Conservation (phyloP, 306 rosid genomes). For the Begonia loranthoides region DNA sequence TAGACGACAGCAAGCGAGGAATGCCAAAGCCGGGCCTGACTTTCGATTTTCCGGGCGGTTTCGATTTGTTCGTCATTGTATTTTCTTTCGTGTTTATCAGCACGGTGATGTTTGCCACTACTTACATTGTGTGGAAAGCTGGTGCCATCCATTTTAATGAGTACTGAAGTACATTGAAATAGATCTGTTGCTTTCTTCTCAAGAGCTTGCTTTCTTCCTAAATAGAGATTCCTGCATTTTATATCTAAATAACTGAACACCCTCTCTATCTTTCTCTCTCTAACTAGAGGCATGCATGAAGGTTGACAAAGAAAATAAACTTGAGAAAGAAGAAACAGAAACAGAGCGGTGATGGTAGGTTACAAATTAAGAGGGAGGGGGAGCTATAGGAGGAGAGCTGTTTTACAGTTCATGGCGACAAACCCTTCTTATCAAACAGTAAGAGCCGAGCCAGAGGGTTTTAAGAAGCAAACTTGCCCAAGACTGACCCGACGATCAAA, state of each 20-base stretch:
- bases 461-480: background rate
- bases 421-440: slow-evolving; percentile 13
- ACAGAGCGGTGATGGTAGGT: background rate
- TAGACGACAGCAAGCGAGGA: slow-evolving; percentile 83
- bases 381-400: slow-evolving; percentile 25
- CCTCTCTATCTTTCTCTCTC: no score
- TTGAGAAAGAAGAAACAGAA: no score
- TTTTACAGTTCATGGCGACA: slow-evolving; percentile 54
- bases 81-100: slow-evolving; percentile 78
- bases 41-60: slow-evolving; percentile 69
- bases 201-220: background rate
- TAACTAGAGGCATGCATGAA: no score
- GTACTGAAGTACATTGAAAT: slow-evolving; percentile 26
- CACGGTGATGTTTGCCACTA: slow-evolving; percentile 84
- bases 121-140: slow-evolving; percentile 86
- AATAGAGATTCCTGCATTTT: no score
- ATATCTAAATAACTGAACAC: no score
- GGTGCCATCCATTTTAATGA: slow-evolving; percentile 98
- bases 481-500: no score
- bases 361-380: slow-evolving; percentile 1
- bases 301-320: no score
- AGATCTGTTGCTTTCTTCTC: background rate
- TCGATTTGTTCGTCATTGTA: slow-evolving; percentile 44
- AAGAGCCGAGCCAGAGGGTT: slow-evolving; percentile 2
- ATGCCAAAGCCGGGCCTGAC: slow-evolving; percentile 57